Evolutionary conservation across 805 yeast species (phyloP).

Genomic region (Kodamaea neixiangensis): DNA sequence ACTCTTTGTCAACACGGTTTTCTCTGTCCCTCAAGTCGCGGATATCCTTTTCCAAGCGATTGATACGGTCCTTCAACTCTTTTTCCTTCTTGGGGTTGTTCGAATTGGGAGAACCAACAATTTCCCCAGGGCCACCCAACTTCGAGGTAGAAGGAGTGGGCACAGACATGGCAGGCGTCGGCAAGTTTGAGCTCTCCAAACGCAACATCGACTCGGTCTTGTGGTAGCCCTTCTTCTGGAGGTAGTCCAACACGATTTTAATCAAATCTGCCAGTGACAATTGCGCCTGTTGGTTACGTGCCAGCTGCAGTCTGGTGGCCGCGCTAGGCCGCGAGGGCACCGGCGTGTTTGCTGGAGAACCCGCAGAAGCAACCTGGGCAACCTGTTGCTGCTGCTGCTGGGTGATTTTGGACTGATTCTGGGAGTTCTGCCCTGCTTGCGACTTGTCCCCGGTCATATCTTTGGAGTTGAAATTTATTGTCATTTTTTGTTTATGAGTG

Average conservation of each 20-base stretch:
- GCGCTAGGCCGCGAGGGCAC: constrained; percentile 4
- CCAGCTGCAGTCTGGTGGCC: constrained; percentile 11
- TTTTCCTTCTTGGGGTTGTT: constrained; percentile 21
- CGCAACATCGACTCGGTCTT: constrained; percentile 93
- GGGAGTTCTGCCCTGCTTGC: neutral
- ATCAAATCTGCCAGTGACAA: constrained; percentile 87
- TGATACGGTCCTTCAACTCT: constrained; percentile 28
- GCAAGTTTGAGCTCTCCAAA: constrained; percentile 72
- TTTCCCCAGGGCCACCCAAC: constrained; percentile 36
- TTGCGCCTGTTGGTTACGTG: constrained; percentile 38
- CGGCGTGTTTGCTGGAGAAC: neutral
- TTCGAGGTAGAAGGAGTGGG: constrained; percentile 46
- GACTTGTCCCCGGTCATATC: constrained; percentile 1
- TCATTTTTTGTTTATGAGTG: neutral
- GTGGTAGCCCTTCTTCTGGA: constrained; percentile 91
- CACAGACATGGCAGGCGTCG: constrained; percentile 52
- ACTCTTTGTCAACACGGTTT: constrained; percentile 35
- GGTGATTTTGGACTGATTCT: constrained; percentile 2
- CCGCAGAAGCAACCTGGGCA: neutral
- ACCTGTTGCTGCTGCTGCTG: constrained; percentile 5
- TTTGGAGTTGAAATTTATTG: neutral
- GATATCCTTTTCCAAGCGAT: constrained; percentile 34
- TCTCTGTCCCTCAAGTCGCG: constrained; percentile 38
- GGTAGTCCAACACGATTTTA: constrained; percentile 87
- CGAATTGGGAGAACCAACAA: constrained; percentile 14